Conservation (phyloP, 495 filamentous ascomycete species). For the Talaromyces nanjingensis region DNA sequence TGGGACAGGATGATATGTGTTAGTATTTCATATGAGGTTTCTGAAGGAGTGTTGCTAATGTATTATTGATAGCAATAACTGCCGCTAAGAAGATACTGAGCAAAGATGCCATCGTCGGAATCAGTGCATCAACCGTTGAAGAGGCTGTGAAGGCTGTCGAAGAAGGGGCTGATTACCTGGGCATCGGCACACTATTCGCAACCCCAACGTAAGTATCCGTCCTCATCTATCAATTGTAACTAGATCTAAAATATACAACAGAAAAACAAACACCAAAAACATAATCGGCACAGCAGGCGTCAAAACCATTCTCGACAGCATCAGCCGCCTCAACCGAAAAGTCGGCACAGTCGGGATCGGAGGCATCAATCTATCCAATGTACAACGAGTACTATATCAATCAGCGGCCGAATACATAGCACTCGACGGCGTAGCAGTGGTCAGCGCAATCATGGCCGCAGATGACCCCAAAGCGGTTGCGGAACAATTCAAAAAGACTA, state of each 20-base stretch:
- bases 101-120: constrained; percentile 59
- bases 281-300: constrained; percentile 80
- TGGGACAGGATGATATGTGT: constrained; percentile 94
- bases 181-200: constrained; percentile 79
- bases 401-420: constrained; percentile 41
- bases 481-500: constrained; percentile 42
- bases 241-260: constrained; percentile 7
- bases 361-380: constrained; percentile 74
- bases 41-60: background rate
- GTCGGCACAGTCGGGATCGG: constrained; percentile 75
- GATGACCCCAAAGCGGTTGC: constrained; percentile 56
- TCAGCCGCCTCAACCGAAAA: constrained; percentile 34
- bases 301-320: constrained; percentile 55
- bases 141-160: constrained; percentile 61
- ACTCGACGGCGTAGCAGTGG: constrained; percentile 78
- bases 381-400: constrained; percentile 66
- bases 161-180: constrained; percentile 79
- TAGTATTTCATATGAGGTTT: constrained; percentile 15
- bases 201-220: constrained; percentile 59
- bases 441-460: constrained; percentile 81
- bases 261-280: constrained; percentile 64
- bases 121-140: constrained; percentile 60
- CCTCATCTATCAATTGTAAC: too few species aligned
- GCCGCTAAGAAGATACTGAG: constrained; percentile 69
- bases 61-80: constrained; percentile 40